These are phyloP conservation scores for Aspergillus arachidicola DNA, from an alignment of 2,329 filamentous ascomycete genomes.

Conservation along the genomic window DNA sequence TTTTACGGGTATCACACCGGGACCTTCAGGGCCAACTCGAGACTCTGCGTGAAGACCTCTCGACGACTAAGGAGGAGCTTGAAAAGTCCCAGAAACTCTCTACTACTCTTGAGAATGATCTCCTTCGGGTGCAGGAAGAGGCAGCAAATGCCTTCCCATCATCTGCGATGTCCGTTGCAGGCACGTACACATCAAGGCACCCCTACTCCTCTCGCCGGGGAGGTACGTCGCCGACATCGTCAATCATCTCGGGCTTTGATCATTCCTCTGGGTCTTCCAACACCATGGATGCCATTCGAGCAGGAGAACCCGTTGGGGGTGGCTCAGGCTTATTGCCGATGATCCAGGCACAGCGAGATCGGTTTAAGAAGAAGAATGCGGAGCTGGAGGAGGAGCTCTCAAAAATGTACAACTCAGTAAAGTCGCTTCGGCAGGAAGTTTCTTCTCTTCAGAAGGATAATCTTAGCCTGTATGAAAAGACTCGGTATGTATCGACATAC, in stretches of 20 bases:
- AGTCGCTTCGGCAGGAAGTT: constrained; percentile 85
- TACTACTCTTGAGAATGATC: constrained; percentile 86
- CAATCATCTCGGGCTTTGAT: constrained; percentile 97
- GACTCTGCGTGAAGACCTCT: constrained; percentile 79
- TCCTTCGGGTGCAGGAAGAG: constrained; percentile 84
- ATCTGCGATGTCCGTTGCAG: constrained; percentile 87
- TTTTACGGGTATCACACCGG: constrained; percentile 90
- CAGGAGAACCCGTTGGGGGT: constrained; percentile 69
- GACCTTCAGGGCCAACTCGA: constrained; percentile 82
- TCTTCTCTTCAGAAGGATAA: constrained; percentile 95
- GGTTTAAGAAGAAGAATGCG: constrained; percentile 93
- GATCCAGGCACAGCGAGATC: constrained; percentile 96
- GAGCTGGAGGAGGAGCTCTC: constrained; percentile 90
- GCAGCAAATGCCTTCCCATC: constrained; percentile 78
- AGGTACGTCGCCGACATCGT: constrained; percentile 85
- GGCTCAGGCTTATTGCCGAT: constrained; percentile 92
- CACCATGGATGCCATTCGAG: constrained; percentile 61
- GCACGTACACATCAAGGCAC: constrained; percentile 82
- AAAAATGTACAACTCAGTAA: constrained; percentile 78
- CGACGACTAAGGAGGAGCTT: constrained; percentile 79
- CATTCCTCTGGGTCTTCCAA: constrained; percentile 57
- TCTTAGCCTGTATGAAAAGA: constrained; percentile 94
- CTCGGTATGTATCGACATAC: constrained; percentile 92
- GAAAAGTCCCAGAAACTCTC: constrained; percentile 83
- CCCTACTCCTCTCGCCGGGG: constrained; percentile 72